These are phyloP conservation scores for Citropsis articulata DNA, from an alignment of 345 rosid species.

Conservation along the genomic window DNA sequence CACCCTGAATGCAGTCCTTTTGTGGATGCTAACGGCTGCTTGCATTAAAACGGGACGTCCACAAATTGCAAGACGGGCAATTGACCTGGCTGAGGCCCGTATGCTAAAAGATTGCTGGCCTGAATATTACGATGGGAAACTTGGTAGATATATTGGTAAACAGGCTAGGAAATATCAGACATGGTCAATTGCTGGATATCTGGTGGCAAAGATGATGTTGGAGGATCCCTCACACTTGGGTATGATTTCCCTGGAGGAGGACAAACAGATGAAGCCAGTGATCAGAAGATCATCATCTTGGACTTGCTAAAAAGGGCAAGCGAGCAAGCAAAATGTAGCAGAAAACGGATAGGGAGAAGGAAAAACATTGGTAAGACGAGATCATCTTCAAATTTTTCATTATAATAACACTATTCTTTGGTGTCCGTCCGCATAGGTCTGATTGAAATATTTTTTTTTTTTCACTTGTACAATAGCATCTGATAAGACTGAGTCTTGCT, in stretches of 20 bases:
- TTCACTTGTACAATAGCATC: conserved; percentile 8
- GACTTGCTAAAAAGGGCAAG: conserved; percentile 16
- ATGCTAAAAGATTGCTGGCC: conserved; percentile 39
- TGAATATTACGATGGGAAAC: conserved; percentile 38
- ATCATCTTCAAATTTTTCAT: conserved; percentile 6
- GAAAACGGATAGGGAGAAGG: conserved; percentile 4
- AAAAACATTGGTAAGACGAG: neutral
- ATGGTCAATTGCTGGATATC: conserved; percentile 38
- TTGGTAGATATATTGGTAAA: conserved; percentile 35
- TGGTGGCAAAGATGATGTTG: conserved; percentile 45
- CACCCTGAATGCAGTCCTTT: conserved; percentile 24
- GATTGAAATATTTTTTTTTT: neutral
- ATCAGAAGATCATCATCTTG: conserved; percentile 28
- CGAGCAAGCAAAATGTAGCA: neutral
- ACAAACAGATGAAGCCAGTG: conserved; percentile 37
- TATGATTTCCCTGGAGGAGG: conserved; percentile 41
- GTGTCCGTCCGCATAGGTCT: neutral
- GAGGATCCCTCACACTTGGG: conserved; percentile 41
- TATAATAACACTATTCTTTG: conserved; percentile 9
- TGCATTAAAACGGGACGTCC: conserved; percentile 42
- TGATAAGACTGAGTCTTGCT: conserved; percentile 2
- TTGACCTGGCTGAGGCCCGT: conserved; percentile 32
- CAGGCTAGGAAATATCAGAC: conserved; percentile 42
- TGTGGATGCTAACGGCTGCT: conserved; percentile 43
- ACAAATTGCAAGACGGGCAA: conserved; percentile 35